Base-by-base conservation (phyloP, 202 grass and related monocot species). In the Panicum virgatum region DNA sequence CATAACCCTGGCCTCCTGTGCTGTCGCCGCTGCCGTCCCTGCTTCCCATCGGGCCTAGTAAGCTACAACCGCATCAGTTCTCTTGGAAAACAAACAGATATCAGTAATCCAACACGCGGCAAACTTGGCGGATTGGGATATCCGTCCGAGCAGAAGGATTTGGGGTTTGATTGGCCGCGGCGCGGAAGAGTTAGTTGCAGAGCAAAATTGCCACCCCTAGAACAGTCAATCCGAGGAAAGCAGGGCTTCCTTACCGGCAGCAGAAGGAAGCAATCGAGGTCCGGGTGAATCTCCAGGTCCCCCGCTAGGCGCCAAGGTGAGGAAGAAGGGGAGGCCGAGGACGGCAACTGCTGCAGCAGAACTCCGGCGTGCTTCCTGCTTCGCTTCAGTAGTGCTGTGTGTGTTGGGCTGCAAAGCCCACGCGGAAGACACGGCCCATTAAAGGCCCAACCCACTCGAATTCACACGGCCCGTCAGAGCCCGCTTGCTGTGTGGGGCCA, bases 41-140 rank as follows among this genome's bases (percentile, higher is more conserved):
- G 43, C 85, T 76, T 18, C 53, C 89, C 85, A 94, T 94, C 80
- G 82, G 44, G 32, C 78, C 91, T 94, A 72, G 27, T 14, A 80
- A 79, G 48, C 48, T 72, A 43, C 36, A 77, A 25, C 14, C 32
- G 63, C 65, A 82, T 72, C 20, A 84, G 15, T 52, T 63, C 29
- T 69, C 1, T 56, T 6, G 5, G 16, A 27, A 80, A 22, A 80
- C 69, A 15, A 69, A 32, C 10, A 22, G 23, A 38, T 27, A 56
- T 18, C 7, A n/a, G n/a, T 9, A 26, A 37, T n/a, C 50, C 36
- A 12, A 2, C 22, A 14, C 65, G 22, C 15, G 45, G 13, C 47
- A 44, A 44, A 57, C 40, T 54, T 5, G 51, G 5, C 15, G 37
- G 25, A 45, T 22, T 69, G 37, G 37, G 32, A 11, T 56, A 10